A percentile compares a stretch with the other conserved stretches of the same genome.
These are phyloP conservation scores for Eucalyptus globulus DNA, from an alignment of 345 rosid species.

Conservation along the genomic window DNA sequence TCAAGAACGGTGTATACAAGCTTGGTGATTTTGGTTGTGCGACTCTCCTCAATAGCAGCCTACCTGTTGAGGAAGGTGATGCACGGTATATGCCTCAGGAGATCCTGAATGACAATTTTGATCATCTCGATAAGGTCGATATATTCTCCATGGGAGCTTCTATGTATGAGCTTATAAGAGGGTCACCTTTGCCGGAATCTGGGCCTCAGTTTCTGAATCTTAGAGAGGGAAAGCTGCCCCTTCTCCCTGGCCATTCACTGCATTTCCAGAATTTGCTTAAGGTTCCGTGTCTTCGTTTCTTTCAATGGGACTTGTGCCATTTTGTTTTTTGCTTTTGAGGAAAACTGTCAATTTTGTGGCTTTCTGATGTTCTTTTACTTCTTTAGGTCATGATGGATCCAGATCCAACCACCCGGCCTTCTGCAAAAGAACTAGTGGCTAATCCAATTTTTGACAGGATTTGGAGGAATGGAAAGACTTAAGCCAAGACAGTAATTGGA, in stretches of 20 bases:
- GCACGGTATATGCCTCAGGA: slow-evolving; percentile 99
- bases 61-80: slow-evolving; percentile 95
- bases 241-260: slow-evolving; percentile 81
- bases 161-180: slow-evolving; percentile 71
- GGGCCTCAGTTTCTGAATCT: slow-evolving; percentile 57
- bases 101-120: slow-evolving; percentile 75
- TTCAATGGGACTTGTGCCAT: not conserved
- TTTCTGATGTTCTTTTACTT: not conserved
- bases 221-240: slow-evolving; percentile 78
- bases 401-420: slow-evolving; percentile 63
- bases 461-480: slow-evolving; percentile 4
- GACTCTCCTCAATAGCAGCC: slow-evolving; percentile 66
- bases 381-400: slow-evolving; percentile 72
- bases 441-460: slow-evolving; percentile 57
- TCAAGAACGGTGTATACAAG: slow-evolving; percentile 65
- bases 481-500: not conserved
- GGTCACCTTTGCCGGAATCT: slow-evolving; percentile 67
- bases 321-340: not conserved
- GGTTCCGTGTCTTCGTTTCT: slow-evolving; percentile 19
- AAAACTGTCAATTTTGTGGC: not conserved
- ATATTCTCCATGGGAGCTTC: slow-evolving; percentile 84
- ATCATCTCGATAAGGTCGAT: slow-evolving; percentile 87
- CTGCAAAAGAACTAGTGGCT: slow-evolving; percentile 48
- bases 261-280: slow-evolving; percentile 83
- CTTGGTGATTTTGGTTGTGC: slow-evolving; percentile 99